Base-by-base conservation (phyloP, 1,139 yeast genomes). In the Cylindricascospora bacillispora region DNA sequence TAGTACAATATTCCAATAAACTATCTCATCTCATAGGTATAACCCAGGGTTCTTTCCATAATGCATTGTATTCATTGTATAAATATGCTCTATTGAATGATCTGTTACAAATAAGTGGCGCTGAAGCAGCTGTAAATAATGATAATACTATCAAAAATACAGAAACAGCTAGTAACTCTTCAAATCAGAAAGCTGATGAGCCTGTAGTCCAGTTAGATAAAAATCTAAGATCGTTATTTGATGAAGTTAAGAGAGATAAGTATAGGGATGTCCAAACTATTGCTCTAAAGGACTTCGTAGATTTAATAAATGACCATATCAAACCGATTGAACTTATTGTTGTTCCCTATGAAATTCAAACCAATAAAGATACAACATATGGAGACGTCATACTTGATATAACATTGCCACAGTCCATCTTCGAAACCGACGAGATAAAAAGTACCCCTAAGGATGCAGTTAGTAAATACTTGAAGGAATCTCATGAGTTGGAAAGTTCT, bases 371-470 rank as follows among this genome's bases (percentile, higher is more conserved):
- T 24, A 66, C 81, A 6, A 82, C 93, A 2, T 62, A 82, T 39
- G 95, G 95, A 13, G 94, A 82, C 25, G 59, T 70, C 5, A 77
- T 80, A 10, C 63, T 79, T 37, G 98, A 92, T 52, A 64, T 89
- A 30, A 74, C 70, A 35, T 70, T 77, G 5, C 56, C 59, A 2
- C 29, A 36, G 11, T n/a, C n/a, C n/a, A n/a, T n/a, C n/a, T 16
- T 28, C 2, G 25, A 15, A 11, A 9, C 24, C 26, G 10, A 27
- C 22, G 19, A 10, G 25, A 15, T 22, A 19, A 27, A 26, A 13
- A 20, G 25, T 20, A 16, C 24, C 32, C 9, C 7, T 7, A 18
- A 7, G 21, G 10, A 10, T 10, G 22, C 28, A 9, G 56, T 70
- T 57, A 49, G 63, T 37, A 59, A 57, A 27, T 52, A 58, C 43